Evolutionary conservation across 2,329 filamentous ascomycete species (phyloP).

Genomic region (Coleophoma eucalyptorum): DNA sequence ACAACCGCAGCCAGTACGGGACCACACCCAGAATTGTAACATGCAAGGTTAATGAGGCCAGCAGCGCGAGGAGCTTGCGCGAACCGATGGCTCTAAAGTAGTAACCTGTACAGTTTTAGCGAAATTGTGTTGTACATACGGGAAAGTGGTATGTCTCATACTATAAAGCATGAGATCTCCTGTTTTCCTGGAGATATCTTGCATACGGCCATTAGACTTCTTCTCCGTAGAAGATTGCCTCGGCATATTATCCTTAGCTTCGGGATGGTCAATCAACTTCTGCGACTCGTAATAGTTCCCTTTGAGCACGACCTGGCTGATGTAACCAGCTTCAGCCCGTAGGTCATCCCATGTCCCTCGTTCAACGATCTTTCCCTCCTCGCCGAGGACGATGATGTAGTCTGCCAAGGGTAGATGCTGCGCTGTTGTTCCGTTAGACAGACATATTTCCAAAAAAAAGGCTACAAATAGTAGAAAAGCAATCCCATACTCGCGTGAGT

Average conservation of each 20-base stretch:
- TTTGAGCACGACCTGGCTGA: slow-evolving; percentile 13
- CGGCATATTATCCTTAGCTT: too few relatives aligned
- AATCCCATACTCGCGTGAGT: slow-evolving; percentile 34
- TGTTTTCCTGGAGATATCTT: slow-evolving; percentile 1
- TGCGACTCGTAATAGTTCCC: neutral
- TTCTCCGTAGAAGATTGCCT: too few relatives aligned
- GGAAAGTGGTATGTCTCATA: neutral
- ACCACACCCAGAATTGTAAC: too few relatives aligned
- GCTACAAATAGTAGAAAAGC: slow-evolving; percentile 18
- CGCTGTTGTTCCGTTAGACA: slow-evolving; percentile 13
- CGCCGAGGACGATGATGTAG: slow-evolving; percentile 28
- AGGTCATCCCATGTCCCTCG: slow-evolving; percentile 27
- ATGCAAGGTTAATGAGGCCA: too few relatives aligned
- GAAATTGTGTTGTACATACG: slow-evolving; percentile 6
- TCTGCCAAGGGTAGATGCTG: slow-evolving; percentile 33
- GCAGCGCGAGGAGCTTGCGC: too few relatives aligned
- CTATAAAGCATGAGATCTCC: slow-evolving; percentile 13
- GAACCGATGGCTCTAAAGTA: too few relatives aligned
- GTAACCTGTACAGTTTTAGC: neutral
- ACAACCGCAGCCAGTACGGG: too few relatives aligned
- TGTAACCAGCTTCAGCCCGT: slow-evolving; percentile 10
- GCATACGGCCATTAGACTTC: neutral
- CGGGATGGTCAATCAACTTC: too few relatives aligned
- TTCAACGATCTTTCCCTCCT: slow-evolving; percentile 23
- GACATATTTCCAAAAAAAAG: too few relatives aligned